Evolutionary conservation across 1,284 basidiomycete species (phyloP), one percentile per base, ranked within the genome.

Genomic region (Austroboletus niveus): DNA sequence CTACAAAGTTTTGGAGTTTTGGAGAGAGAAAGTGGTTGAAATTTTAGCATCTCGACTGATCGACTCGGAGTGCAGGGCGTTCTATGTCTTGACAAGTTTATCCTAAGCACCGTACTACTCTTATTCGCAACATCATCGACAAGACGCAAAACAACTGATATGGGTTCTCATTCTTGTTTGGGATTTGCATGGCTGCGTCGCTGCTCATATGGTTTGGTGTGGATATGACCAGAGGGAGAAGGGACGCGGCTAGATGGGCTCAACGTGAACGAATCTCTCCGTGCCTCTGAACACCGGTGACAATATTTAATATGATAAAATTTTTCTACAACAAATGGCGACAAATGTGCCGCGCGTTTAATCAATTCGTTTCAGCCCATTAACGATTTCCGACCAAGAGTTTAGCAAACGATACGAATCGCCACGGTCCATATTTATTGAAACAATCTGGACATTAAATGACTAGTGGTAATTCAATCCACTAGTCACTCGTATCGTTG

Each of bases 31-130:
- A 4, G 8, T 24, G 5, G 22, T 24, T 24, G 22, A 24, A 24
- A 24, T 43, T 5, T 22, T 24, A 10, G 22, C 9, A 30, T n/a
- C 30, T 32, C 17, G 5, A 34, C 6, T 14, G 32, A 42, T 43
- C 1, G 45, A 55, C 14, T 63, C 48, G 32, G 3, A 38, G 41
- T 11, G 0, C 4, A 57, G 65, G 63, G 65, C 61, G 1, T 68
- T 62, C 35, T 66, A 64, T 10, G 46, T 67, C 20, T 2, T 65
- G 5, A 64, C 57, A 8, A 59, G 63, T 30, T 42, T 68, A n/a
- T 89, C 90, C 75, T 89, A 93, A 69, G 91, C 89, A 8, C 91
- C 92, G 0, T 94, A 92, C 74, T 93, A 89, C 63, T 87, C 90
- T 0, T 89, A 86, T 63, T 80, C 87, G 17, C 89, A 92, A 69